These are phyloP conservation scores for Noccaea caerulescens DNA, from an alignment of 345 rosid species.

Conservation along the genomic window DNA sequence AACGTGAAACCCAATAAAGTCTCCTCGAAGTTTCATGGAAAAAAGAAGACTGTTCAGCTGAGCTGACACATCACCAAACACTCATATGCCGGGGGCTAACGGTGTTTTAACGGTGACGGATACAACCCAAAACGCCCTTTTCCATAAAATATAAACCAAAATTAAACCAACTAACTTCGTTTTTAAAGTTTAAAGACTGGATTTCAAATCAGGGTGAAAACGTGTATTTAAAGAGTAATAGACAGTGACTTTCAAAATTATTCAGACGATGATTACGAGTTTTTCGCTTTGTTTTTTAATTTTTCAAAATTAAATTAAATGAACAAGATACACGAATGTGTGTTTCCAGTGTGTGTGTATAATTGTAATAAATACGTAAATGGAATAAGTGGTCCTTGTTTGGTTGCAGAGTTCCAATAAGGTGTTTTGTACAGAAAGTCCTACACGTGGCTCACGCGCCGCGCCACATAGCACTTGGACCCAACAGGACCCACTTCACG, in stretches of 20 bases:
- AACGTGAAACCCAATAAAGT: constrained; percentile 32
- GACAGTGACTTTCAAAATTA: neutral
- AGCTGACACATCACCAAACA: constrained; percentile 32
- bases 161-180: neutral
- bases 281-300: neutral
- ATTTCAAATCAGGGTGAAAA: neutral
- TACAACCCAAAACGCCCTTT: neutral
- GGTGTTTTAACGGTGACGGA: constrained; percentile 32
- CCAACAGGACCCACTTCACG: constrained; percentile 7
- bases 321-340: constrained; percentile 21
- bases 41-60: constrained; percentile 21
- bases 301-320: neutral
- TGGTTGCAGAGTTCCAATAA: constrained; percentile 28
- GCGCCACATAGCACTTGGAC: constrained; percentile 16
- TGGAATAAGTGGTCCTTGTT: constrained; percentile 35
- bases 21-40: constrained; percentile 29
- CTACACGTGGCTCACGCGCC: constrained; percentile 38
- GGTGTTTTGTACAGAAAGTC: constrained; percentile 23
- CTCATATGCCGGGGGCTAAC: constrained; percentile 34
- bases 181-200: neutral
- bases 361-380: constrained; percentile 14
- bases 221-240: neutral
- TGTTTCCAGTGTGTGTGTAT: neutral
- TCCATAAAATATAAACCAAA: neutral
- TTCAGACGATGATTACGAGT: constrained; percentile 12